Percentiles rank a stretch among this genome's conserved stretches.
These are phyloP conservation scores for Pinus tabuliformis DNA, from an alignment of 75 land plant genomes.

Conservation along the genomic window DNA sequence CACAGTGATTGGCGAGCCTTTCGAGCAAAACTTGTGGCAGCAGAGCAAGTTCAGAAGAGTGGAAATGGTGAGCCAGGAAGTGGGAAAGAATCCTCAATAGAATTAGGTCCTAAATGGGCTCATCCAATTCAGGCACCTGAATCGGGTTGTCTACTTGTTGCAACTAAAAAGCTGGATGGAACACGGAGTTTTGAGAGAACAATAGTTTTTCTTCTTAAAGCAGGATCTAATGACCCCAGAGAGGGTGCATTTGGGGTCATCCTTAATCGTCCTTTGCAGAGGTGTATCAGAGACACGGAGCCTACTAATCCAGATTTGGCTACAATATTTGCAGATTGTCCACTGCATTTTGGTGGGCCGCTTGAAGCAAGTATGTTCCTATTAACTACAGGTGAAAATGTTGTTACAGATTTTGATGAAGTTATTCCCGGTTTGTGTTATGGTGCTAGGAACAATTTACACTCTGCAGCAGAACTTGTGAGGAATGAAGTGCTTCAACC, in stretches of 20 bases:
- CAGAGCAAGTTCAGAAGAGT: conserved; percentile 33
- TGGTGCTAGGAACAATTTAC: conserved; percentile 62
- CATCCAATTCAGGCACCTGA: conserved; percentile 80
- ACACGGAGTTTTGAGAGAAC: conserved; percentile 67
- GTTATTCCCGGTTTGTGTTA: conserved; percentile 73
- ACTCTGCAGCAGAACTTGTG: conserved; percentile 46
- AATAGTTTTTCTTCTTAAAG: conserved; percentile 72
- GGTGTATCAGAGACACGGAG: conserved; percentile 63
- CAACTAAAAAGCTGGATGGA: conserved; percentile 90
- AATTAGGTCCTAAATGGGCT: conserved; percentile 67
- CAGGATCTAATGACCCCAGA: conserved; percentile 66
- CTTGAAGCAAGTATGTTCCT: conserved; percentile 81
- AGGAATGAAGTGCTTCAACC: conserved; percentile 46
- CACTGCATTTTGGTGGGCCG: conserved; percentile 83
- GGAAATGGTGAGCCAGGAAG: neutral
- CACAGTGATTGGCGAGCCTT: conserved; percentile 68
- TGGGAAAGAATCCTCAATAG: conserved; percentile 7
- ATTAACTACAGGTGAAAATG: conserved; percentile 29
- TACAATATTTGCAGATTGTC: conserved; percentile 65
- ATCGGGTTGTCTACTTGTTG: conserved; percentile 83
- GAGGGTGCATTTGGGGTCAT: conserved; percentile 87
- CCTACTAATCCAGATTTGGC: conserved; percentile 53
- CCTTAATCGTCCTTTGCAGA: conserved; percentile 73
- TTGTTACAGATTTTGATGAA: conserved; percentile 54
- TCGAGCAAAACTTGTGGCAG: conserved; percentile 59